phyloP scores from a whole-genome alignment of 2,329 filamentous ascomycete genomes.

The Grosmannia clavigera region DNA sequence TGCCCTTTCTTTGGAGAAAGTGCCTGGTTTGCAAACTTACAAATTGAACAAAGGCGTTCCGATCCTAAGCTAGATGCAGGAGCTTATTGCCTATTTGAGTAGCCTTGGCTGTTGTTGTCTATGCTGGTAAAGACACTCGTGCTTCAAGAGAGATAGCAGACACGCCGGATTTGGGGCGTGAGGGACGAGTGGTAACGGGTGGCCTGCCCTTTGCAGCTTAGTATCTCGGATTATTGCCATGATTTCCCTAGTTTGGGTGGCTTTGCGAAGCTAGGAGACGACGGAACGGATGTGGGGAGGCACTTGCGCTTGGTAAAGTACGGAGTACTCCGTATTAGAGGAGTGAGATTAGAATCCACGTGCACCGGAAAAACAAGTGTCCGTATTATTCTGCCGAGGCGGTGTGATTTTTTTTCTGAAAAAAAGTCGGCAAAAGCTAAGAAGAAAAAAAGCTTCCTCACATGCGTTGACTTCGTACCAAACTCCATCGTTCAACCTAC shows the following conservation, averaged over 20 bases:
- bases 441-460: background rate
- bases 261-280: background rate
- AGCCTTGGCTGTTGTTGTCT: background rate
- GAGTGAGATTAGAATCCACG: background rate
- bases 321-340: background rate
- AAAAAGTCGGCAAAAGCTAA: background rate
- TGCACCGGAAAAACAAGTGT: background rate
- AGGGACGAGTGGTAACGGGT: background rate
- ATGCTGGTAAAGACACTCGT: background rate
- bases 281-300: too few relatives aligned
- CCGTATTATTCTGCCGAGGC: background rate
- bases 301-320: too few relatives aligned
- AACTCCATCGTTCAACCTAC: background rate
- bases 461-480: background rate
- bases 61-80: background rate
- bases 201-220: background rate
- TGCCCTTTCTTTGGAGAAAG: too few relatives aligned
- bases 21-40: too few relatives aligned
- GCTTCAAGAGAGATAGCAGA: background rate
- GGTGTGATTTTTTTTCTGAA: background rate
- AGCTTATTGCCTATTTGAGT: background rate
- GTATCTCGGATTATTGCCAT: background rate
- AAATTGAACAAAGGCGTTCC: too few relatives aligned
- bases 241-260: background rate
- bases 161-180: background rate